These are phyloP conservation scores for Ramichloridium luteum DNA, from an alignment of 2,329 filamentous ascomycete species.

Conservation along the genomic window DNA sequence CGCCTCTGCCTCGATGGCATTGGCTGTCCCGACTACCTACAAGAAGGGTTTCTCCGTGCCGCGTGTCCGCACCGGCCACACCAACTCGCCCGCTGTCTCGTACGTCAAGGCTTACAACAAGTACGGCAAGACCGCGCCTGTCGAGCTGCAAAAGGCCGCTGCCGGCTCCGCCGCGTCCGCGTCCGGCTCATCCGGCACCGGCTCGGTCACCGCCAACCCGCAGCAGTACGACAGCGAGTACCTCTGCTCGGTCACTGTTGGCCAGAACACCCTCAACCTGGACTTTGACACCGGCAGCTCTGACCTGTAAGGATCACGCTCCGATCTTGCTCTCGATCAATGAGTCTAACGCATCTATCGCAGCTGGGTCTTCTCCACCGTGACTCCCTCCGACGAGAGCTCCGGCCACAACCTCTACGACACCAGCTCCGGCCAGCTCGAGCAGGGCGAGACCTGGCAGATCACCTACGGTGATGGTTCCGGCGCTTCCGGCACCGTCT, in stretches of 20 bases:
- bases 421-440: slow-evolving; percentile 26
- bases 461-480: slow-evolving; percentile 56
- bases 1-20: too few relatives aligned
- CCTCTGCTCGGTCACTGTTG: slow-evolving; percentile 45
- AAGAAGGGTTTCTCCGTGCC: too few relatives aligned
- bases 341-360: too few relatives aligned
- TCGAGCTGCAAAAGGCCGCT: too few relatives aligned
- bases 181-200: too few relatives aligned
- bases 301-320: slow-evolving; percentile 53
- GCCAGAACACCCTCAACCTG: slow-evolving; percentile 47
- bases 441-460: slow-evolving; percentile 41
- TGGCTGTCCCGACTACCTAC: too few relatives aligned
- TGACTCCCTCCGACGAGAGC: slow-evolving; percentile 38
- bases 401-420: slow-evolving; percentile 46
- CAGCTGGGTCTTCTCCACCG: slow-evolving; percentile 52
- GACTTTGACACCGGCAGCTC: slow-evolving; percentile 58
- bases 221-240: slow-evolving; percentile 23
- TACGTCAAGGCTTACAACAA: too few relatives aligned
- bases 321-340: too few relatives aligned
- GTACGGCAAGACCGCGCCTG: too few relatives aligned
- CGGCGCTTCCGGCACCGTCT: slow-evolving; percentile 49
- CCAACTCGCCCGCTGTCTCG: too few relatives aligned
- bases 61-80: too few relatives aligned
- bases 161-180: too few relatives aligned
- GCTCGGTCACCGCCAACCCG: slow-evolving; percentile 26